Percentiles rank a stretch among this genome's conserved stretches.
phyloP scores from a whole-genome alignment of 75 land plant genomes.

The Isoetes taiwanensis region DNA sequence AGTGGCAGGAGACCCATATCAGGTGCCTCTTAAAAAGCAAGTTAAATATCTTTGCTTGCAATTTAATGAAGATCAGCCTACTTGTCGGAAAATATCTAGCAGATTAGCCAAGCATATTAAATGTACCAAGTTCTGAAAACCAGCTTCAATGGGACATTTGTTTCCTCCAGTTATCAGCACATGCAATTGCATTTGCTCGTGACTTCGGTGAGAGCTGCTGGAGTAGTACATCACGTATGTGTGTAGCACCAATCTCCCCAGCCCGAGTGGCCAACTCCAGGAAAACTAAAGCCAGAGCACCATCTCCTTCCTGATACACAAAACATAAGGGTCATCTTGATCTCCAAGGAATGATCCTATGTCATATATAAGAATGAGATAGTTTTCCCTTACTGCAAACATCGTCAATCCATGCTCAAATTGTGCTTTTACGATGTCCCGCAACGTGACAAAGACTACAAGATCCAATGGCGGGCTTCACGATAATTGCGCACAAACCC shows the following conservation, averaged over 20 bases:
- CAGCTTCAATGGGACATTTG: too few species aligned
- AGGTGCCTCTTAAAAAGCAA: too few species aligned
- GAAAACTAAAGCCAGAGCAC: constrained; percentile 51
- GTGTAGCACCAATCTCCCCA: constrained; percentile 63
- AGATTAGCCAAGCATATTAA: too few species aligned
- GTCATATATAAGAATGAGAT: too few species aligned
- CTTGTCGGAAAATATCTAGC: too few species aligned
- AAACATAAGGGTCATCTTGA: neutral
- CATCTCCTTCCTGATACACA: constrained; percentile 48
- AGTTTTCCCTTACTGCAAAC: constrained; percentile 54
- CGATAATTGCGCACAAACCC: constrained; percentile 32
- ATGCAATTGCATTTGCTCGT: constrained; percentile 32
- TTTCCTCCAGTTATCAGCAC: constrained; percentile 32
- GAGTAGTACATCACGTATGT: constrained; percentile 47
- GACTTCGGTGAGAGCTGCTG: constrained; percentile 37
- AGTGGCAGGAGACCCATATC: too few species aligned
- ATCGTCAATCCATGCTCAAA: constrained; percentile 71
- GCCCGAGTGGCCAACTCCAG: constrained; percentile 77
- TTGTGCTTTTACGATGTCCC: constrained; percentile 79
- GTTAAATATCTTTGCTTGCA: too few species aligned
- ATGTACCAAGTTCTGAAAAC: too few species aligned
- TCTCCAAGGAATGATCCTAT: neutral
- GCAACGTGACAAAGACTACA: constrained; percentile 59
- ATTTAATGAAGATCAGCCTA: too few species aligned
- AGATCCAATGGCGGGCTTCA: constrained; percentile 64